Evolutionary conservation across 2,329 filamentous ascomycete genomes (phyloP), one percentile per base, ranked within the genome.

Genomic region (Exophiala phaeomuriformis): DNA sequence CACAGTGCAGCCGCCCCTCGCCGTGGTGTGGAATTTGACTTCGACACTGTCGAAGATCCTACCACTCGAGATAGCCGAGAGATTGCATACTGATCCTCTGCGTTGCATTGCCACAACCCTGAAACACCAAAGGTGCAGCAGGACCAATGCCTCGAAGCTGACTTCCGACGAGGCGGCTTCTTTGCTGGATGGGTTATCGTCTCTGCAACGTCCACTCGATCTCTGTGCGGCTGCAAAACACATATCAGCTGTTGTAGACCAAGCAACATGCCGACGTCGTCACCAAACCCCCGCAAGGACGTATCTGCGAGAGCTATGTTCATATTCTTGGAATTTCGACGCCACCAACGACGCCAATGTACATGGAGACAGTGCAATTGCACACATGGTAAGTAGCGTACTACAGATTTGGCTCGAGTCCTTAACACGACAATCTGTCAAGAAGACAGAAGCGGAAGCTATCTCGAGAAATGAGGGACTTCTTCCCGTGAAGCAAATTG

Each of bases 31-130:
- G 47, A 10, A 29, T 4, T 4, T 30, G 35, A 31, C 6, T 32
- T 49, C 31, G 27, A 49, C n/a, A 28, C 31, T 53, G 4, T 49
- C 44, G 3, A 41, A 19, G 7, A 49, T 53, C 31, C 35, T 53
- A 8, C 45, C 51, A 10, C 3, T 48, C 6, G 51, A 53, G 7
- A 36, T 37, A 5, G 36, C 49, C 19, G 51, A 48, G 43, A 48
- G 51, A 37, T 41, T 53, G 19, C 19, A 43, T 2, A 19, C 3
- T 27, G 32, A 42, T n/a, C 44, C 51, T 30, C 5, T 4, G 5
- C 3, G 19, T 5, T 53, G 51, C 30, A 27, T 53, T 6, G 44
- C 45, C 29, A 43, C 51, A 28, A 53, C 9, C 1, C 9, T 32
- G 36, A 27, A 30, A 8, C 5, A 28, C 6, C 3, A 5, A 12